Evolutionary conservation across 1,139 yeast genomes (phyloP).

Genomic region (Debaryomycetaceae sp.): DNA sequence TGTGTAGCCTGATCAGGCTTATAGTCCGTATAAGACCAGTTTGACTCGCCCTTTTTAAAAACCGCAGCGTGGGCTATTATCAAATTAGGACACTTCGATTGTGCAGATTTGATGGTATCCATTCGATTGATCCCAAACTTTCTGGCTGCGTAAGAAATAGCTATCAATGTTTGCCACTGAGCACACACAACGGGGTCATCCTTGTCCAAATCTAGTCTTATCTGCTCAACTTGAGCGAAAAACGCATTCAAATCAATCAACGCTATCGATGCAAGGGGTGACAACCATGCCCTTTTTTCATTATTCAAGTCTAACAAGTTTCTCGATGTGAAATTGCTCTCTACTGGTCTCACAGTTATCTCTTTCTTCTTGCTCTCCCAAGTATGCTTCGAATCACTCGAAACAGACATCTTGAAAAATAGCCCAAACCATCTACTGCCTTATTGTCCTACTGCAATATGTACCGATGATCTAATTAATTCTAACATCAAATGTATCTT

Average conservation of each 20-base stretch:
- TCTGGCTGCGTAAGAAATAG: slow-evolving; percentile 87
- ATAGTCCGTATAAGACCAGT: slow-evolving; percentile 64
- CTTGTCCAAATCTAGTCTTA: slow-evolving; percentile 58
- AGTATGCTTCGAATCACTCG: background rate
- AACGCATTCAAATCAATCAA: slow-evolving; percentile 93
- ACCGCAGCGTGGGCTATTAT: slow-evolving; percentile 92
- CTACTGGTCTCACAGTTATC: background rate
- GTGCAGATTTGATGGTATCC: slow-evolving; percentile 68
- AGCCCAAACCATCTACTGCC: no score
- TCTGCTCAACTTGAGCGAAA: slow-evolving; percentile 90
- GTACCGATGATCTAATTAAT: no score
- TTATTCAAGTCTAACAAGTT: slow-evolving; percentile 50
- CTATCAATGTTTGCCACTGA: slow-evolving; percentile 88
- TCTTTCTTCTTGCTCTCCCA: background rate
- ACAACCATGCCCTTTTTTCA: slow-evolving; percentile 42
- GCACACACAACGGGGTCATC: slow-evolving; percentile 90
- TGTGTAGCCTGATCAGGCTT: slow-evolving; percentile 49
- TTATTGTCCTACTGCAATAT: no score
- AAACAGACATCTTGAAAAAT: slow-evolving; percentile 2
- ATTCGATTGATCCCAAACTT: slow-evolving; percentile 76
- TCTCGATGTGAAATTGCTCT: slow-evolving; percentile 36
- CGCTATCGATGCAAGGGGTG: slow-evolving; percentile 78
- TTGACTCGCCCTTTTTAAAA: slow-evolving; percentile 78
- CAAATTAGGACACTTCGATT: slow-evolving; percentile 68
- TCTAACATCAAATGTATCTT: no score